Conservation (phyloP, 345 rosid genomes). For the Citrus maxima region DNA sequence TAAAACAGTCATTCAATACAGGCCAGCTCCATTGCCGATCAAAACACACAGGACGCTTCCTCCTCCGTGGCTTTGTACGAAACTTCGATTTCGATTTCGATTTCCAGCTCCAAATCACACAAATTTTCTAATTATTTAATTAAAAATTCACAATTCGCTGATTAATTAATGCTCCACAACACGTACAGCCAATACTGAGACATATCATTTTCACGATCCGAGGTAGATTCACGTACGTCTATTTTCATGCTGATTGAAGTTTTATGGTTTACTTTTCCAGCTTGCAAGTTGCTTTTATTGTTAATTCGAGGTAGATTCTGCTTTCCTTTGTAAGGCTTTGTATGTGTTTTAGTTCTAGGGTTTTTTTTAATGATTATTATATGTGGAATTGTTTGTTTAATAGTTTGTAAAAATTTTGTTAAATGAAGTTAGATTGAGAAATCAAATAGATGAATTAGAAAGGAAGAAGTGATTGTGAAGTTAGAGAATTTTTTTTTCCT, state of each 20-base stretch:
- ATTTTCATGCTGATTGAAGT: slow-evolving; percentile 28
- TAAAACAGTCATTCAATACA: slow-evolving; percentile 27
- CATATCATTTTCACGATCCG: slow-evolving; percentile 25
- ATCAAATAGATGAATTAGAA: slow-evolving; percentile 24
- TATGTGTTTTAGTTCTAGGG: slow-evolving; percentile 2
- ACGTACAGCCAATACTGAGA: neutral
- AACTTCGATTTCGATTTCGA: slow-evolving; percentile 54
- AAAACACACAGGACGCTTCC: slow-evolving; percentile 56
- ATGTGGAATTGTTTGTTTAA: neutral
- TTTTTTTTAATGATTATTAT: neutral
- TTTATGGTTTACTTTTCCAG: slow-evolving; percentile 26
- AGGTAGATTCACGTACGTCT: slow-evolving; percentile 33
- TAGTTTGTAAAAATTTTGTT: slow-evolving; percentile 6
- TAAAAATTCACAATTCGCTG: slow-evolving; percentile 19
- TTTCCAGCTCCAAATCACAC: slow-evolving; percentile 32
- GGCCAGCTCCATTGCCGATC: slow-evolving; percentile 77
- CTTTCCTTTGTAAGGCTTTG: neutral
- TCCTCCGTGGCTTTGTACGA: slow-evolving; percentile 61
- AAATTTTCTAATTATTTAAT: slow-evolving; percentile 25
- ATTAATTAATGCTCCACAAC: slow-evolving; percentile 15
- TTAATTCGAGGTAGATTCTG: neutral
- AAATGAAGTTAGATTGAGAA: slow-evolving; percentile 36
- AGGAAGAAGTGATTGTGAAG: slow-evolving; percentile 18
- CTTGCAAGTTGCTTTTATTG: neutral
- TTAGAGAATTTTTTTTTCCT: slow-evolving; percentile 4